phyloP scores from a whole-genome alignment of 2,329 filamentous ascomycete species.

The Tetracladium maxilliforme region DNA sequence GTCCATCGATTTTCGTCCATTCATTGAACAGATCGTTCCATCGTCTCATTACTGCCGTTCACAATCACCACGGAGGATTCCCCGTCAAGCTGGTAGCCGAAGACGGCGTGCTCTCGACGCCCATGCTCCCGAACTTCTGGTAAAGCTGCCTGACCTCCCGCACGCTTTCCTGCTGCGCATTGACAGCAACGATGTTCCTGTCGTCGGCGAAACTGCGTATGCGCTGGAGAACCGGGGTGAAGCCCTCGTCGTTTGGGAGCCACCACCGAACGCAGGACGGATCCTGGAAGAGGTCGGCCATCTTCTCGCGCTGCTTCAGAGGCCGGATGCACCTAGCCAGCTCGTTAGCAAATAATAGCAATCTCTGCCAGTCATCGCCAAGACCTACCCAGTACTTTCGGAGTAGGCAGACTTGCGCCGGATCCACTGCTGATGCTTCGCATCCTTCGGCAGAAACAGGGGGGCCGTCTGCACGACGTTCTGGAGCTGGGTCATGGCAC shows the following conservation, averaged over 20 bases:
- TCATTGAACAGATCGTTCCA: too few species aligned
- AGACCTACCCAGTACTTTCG: conserved; percentile 62
- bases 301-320: conserved; percentile 53
- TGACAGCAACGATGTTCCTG: too few species aligned
- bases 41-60: too few species aligned
- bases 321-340: conserved; percentile 66
- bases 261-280: conserved; percentile 69
- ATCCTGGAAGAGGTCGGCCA: conserved; percentile 63
- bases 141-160: too few species aligned
- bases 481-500: conserved; percentile 59
- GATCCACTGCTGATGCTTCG: conserved; percentile 62
- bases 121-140: too few species aligned
- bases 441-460: conserved; percentile 67
- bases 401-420: conserved; percentile 64
- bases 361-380: conserved; percentile 4
- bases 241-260: conserved; percentile 70
- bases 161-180: too few species aligned
- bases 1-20: too few species aligned
- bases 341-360: conserved; percentile 1
- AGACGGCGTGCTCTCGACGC: too few species aligned
- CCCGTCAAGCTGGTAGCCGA: too few species aligned
- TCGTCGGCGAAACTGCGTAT: conserved; percentile 74
- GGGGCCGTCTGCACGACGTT: conserved; percentile 61
- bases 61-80: too few species aligned
- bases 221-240: conserved; percentile 57